A percentile compares a stretch with the other conserved stretches of the same genome.
phyloP scores from a whole-genome alignment of 768 basidiomycete genomes.

The Naganishia friedmannii region DNA sequence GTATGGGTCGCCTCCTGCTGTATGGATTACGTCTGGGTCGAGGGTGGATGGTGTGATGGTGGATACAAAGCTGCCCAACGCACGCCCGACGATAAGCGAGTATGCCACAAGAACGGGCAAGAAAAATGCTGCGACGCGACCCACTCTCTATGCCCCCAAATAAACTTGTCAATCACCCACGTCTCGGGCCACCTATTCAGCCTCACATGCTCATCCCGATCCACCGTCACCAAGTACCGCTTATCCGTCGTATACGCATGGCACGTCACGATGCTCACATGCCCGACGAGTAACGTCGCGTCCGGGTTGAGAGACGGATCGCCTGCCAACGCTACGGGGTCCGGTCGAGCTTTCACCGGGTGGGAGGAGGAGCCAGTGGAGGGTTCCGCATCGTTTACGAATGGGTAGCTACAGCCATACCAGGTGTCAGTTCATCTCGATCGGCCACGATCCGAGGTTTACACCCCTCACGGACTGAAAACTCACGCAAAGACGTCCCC shows the following conservation, averaged over 20 bases:
- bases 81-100: too few species aligned
- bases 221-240: slow-evolving; percentile 77
- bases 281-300: slow-evolving; percentile 58
- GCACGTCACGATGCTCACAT: slow-evolving; percentile 77
- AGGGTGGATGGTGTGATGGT: slow-evolving; percentile 65
- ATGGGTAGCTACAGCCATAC: slow-evolving; percentile 59
- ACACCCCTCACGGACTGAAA: too few species aligned
- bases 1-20: slow-evolving; percentile 87
- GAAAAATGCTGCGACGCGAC: too few species aligned
- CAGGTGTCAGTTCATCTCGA: too few species aligned
- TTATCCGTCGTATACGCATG: slow-evolving; percentile 66
- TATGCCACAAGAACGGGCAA: too few species aligned
- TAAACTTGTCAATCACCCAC: slow-evolving; percentile 78
- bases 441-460: too few species aligned
- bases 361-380: slow-evolving; percentile 37
- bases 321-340: slow-evolving; percentile 37
- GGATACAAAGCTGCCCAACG: slow-evolving; percentile 67
- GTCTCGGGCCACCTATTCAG: slow-evolving; percentile 86
- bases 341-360: slow-evolving; percentile 39
- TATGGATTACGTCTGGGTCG: slow-evolving; percentile 60
- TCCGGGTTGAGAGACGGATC: slow-evolving; percentile 51
- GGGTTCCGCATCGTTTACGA: slow-evolving; percentile 50
- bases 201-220: slow-evolving; percentile 92
- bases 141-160: slow-evolving; percentile 78
- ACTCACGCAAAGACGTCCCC: slow-evolving; percentile 82